phyloP scores from a whole-genome alignment of 2,329 filamentous ascomycete genomes.

The Phialemoniopsis sp. region DNA sequence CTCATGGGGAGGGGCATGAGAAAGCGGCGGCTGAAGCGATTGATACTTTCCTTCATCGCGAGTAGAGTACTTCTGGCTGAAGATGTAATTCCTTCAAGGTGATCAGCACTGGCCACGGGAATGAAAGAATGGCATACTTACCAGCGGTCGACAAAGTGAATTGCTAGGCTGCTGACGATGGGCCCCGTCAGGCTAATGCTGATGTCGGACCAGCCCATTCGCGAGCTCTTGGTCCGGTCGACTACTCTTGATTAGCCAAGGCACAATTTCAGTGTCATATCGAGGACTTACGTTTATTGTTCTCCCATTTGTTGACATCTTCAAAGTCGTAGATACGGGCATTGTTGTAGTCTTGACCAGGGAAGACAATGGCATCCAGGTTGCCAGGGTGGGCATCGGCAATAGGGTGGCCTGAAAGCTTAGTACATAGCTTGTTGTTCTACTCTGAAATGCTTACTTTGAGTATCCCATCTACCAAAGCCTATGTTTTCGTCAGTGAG shows the following conservation, averaged over 20 bases:
- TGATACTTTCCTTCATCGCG: conserved; percentile 48
- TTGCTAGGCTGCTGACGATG: conserved; percentile 68
- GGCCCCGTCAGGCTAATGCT: conserved; percentile 72
- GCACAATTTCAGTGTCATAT: background rate
- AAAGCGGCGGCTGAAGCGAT: conserved; percentile 14
- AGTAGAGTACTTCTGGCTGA: conserved; percentile 68
- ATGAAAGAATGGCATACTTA: conserved; percentile 15
- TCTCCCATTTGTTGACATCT: conserved; percentile 72
- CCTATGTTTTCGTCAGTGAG: conserved; percentile 25
- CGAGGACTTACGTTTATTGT: conserved; percentile 63
- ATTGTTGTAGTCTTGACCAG: conserved; percentile 92
- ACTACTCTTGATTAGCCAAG: conserved; percentile 34
- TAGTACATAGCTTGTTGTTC: background rate
- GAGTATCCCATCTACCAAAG: conserved; percentile 86
- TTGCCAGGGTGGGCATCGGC: conserved; percentile 79
- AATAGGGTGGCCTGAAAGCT: conserved; percentile 62
- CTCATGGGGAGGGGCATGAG: conserved; percentile 14
- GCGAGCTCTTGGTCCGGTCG: conserved; percentile 70
- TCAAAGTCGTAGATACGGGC: conserved; percentile 78
- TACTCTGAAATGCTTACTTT: conserved; percentile 39
- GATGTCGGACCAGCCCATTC: conserved; percentile 93
- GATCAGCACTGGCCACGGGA: background rate
- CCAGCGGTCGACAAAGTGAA: conserved; percentile 84
- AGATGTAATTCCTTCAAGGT: conserved; percentile 70
- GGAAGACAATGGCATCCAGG: conserved; percentile 72